Evolutionary conservation across 176 grass and related monocot species (phyloP), one percentile per base, ranked within the genome.

Genomic region (Saccharum officinarum): DNA sequence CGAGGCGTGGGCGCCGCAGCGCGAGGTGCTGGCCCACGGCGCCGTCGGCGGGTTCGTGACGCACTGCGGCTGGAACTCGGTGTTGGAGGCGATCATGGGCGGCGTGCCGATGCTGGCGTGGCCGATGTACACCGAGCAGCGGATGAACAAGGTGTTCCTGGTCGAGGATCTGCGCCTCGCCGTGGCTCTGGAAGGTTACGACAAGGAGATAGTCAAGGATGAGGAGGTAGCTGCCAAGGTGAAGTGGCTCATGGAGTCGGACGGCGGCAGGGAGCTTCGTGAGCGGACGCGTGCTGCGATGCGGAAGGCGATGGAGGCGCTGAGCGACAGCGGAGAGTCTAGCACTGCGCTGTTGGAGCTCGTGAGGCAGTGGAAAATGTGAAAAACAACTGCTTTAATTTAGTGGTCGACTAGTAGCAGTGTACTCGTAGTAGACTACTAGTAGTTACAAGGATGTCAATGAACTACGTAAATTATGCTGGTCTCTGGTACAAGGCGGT

Each of bases 51-150:
- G 55, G 7, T 90, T 90, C 79, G 83, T 90, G 16, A 77, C 88
- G 13, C 88, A 90, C 67, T 90, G 83, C 39, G 88, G 88, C 5
- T 90, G 88, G 88, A 90, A 90, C 83, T 90, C 88, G 55, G 42
- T 14, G 15, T 17, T 83, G 66, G 88, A 89, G 61, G 73, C 61
- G 26, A 11, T 81, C 46, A n/a, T 17, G 76, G 67, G 44, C 12
- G 88, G 88, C 26, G 26, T 89, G 37, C 82, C 88, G 10, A 85
- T 86, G 77, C 31, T 89, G 2, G 62, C 46, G 2, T 85, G 82
- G 82, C 87, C 87, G 3, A 10, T 89, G 67, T 65, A 69, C 55
- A 69, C 81, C 5, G 82, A 89, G 65, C 86, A 88, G 66, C 36
- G n/a, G 36, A 1, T 84, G 61, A 92, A 92, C 79, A 82, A 50